phyloP scores from a whole-genome alignment of 345 rosid species.

The Citrus hindsii region DNA sequence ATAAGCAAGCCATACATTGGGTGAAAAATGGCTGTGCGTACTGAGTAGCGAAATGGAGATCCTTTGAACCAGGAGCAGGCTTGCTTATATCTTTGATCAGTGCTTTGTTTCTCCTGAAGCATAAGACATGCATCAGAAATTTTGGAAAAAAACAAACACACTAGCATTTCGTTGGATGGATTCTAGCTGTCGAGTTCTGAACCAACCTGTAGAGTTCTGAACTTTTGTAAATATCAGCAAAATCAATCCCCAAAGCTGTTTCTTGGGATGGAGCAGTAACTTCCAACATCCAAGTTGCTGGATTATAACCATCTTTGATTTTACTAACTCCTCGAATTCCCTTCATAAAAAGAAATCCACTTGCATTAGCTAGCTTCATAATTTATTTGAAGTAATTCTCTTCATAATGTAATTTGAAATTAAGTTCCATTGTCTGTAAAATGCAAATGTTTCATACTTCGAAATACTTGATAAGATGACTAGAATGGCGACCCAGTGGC shows the following conservation, averaged over 20 bases:
- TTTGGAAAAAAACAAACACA: background rate
- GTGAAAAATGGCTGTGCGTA: constrained; percentile 30
- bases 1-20: constrained; percentile 40
- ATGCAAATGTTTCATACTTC: constrained; percentile 26
- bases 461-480: constrained; percentile 35
- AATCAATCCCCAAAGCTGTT: constrained; percentile 34
- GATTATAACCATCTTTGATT: constrained; percentile 45
- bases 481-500: constrained; percentile 39
- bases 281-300: constrained; percentile 62
- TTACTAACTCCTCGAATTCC: constrained; percentile 30
- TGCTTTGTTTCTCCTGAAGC: constrained; percentile 40
- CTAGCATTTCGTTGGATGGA: background rate
- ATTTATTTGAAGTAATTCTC: background rate
- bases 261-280: constrained; percentile 38
- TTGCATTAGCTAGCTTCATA: background rate
- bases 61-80: constrained; percentile 35
- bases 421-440: background rate
- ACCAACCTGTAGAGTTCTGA: constrained; percentile 42
- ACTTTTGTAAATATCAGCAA: constrained; percentile 32
- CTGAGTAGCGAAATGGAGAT: constrained; percentile 29
- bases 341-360: constrained; percentile 15
- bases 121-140: background rate
- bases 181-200: background rate
- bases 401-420: background rate
- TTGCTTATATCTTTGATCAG: constrained; percentile 28